Evolutionary conservation across 305 asterid genomes (phyloP).

Genomic region (Solanum hybrid): DNA sequence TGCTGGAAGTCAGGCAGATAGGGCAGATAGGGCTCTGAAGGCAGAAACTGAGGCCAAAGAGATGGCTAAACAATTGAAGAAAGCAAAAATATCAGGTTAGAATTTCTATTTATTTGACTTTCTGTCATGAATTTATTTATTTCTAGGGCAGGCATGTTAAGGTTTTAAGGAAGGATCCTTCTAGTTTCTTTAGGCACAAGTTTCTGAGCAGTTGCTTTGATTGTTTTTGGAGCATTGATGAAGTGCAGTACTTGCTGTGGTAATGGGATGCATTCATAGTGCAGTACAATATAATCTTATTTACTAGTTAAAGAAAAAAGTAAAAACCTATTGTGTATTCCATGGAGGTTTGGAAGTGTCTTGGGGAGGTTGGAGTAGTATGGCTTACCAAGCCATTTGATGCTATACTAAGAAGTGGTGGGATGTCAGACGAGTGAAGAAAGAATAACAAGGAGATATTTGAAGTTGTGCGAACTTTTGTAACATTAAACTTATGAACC

Average conservation of each 20-base stretch:
- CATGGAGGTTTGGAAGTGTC: background rate
- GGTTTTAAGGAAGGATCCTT: background rate
- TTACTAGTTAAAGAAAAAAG: background rate
- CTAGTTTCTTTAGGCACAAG: background rate
- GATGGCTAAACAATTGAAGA: conserved; percentile 48
- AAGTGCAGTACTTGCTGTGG: background rate
- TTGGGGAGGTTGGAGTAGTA: background rate
- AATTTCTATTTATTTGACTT: background rate
- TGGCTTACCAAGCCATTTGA: background rate
- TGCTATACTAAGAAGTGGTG: background rate
- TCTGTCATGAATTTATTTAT: background rate
- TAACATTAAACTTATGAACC: background rate
- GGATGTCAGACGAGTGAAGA: background rate
- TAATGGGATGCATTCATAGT: background rate
- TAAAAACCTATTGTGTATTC: background rate
- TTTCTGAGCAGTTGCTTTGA: background rate
- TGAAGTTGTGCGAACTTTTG: background rate
- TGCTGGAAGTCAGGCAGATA: conserved; percentile 93
- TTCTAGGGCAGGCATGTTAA: background rate
- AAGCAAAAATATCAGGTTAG: conserved; percentile 59
- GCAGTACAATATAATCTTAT: background rate
- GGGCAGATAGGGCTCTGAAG: conserved; percentile 67
- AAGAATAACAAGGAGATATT: background rate
- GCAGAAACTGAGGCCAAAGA: conserved; percentile 60
- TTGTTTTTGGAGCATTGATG: background rate